Evolutionary conservation across 305 asterid genomes (phyloP), one percentile per base, ranked within the genome.

Genomic region (Fraxinus xanthoxyloides): DNA sequence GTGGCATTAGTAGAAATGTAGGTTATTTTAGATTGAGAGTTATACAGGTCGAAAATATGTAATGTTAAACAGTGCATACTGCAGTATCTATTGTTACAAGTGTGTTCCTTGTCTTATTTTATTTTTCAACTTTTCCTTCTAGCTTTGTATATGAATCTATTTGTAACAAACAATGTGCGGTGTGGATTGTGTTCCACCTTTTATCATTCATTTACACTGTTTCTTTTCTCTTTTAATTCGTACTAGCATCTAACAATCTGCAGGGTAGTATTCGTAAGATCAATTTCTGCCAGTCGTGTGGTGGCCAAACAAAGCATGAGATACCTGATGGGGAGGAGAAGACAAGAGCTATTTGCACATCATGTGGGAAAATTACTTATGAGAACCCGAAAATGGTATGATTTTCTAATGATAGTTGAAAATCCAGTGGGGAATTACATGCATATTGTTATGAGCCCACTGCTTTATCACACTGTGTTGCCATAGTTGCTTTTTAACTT

Each of bases 321-420:
- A 88, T 90, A 85, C 98, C 98, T 38, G 91, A 91, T 76, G 99
- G 99, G 81, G 99, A 94, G 85, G 98, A 97, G 84, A 94, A 91
- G 85, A 81, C 74, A 40, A 88, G 99, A 85, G 98, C 97, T 82
- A 88, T 97, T 78, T 97, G 99, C 91, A 91, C 98, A 21, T 74
- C 46, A n/a, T 97, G 98, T 81, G 97, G 96, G 79, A 91, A 85
- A 86, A 89, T 94, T 78, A 77, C 90, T 36, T 97, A 97, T 59
- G 99, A 93, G 90, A 97, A 97, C 84, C 99, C 99, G 7, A 97
- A 94, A 90, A 94, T 97, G 98, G 99, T 93, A 87, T 88, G 90
- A 28, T 59, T 82, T 43, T 72, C 54, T 61, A 40, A 48, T 15
- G 30, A 38, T 81, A 77, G 82, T 72, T 74, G 78, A 75, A 75